phyloP scores from a whole-genome alignment of 2,329 filamentous ascomycete genomes.

The Talaromyces amestolkiae region DNA sequence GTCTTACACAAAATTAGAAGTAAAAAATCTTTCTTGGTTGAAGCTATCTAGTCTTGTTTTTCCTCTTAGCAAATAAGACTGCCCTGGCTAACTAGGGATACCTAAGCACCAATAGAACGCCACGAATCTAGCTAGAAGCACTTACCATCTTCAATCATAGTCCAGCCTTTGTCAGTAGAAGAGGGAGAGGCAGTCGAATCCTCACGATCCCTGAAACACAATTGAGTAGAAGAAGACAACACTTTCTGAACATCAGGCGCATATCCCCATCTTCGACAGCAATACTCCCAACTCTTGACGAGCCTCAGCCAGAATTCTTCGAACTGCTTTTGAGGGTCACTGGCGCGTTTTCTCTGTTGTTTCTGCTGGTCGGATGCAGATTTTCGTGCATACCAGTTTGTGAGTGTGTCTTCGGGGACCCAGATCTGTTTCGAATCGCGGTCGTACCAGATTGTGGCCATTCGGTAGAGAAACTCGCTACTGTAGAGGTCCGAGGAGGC shows the following conservation, averaged over 20 bases:
- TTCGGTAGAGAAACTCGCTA: not conserved
- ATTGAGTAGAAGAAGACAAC: not conserved
- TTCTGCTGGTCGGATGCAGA: not conserved
- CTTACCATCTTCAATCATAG: constrained; percentile 7
- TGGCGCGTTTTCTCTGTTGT: not conserved
- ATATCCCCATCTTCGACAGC: not conserved
- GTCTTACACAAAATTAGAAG: not conserved
- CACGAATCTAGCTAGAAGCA: not conserved
- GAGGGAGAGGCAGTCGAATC: not conserved
- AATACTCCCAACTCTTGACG: not conserved
- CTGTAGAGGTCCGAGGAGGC: not conserved
- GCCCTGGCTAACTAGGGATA: too few relatives aligned
- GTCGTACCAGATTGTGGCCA: not conserved
- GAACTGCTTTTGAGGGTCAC: not conserved
- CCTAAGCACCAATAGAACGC: too few relatives aligned
- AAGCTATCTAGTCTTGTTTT: not conserved
- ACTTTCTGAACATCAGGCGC: not conserved
- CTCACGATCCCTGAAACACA: constrained; percentile 7
- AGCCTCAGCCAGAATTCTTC: not conserved
- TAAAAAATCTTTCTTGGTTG: not conserved
- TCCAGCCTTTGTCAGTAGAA: not conserved
- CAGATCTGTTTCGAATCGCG: not conserved
- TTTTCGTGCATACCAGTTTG: not conserved
- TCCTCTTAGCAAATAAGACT: not conserved
- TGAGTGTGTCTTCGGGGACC: not conserved